Conservation (phyloP, 805 yeast genomes). For the Scheffersomyces lignosus region DNA sequence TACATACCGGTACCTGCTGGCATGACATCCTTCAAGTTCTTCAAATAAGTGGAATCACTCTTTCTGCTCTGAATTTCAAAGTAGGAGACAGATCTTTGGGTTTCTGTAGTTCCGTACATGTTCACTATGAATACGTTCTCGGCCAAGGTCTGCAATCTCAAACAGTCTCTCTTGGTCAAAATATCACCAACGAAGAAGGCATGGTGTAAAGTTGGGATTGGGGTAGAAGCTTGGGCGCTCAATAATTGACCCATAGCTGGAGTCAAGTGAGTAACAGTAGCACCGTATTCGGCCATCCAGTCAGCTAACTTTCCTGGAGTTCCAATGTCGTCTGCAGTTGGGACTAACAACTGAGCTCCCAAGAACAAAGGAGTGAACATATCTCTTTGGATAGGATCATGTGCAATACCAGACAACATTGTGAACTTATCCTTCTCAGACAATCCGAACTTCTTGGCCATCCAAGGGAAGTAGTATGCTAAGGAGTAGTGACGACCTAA, state of each 20-base stretch:
- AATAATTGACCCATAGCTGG: constrained; percentile 99
- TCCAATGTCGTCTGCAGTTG: constrained; percentile 96
- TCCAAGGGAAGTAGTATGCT: constrained; percentile 99
- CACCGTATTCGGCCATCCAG: constrained; percentile 91
- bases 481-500: constrained; percentile 95
- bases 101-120: constrained; percentile 99
- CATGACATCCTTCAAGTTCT: constrained; percentile 88
- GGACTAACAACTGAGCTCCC: constrained; percentile 91
- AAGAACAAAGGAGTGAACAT: constrained; percentile 96
- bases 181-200: constrained; percentile 99
- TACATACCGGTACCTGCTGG: constrained; percentile 99
- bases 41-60: constrained; percentile 70
- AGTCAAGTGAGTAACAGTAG: constrained; percentile 95
- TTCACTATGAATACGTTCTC: constrained; percentile 87
- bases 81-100: constrained; percentile 96
- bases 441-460: constrained; percentile 82
- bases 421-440: constrained; percentile 85
- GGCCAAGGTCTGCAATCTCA: constrained; percentile 88
- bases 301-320: constrained; percentile 97
- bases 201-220: constrained; percentile 83
- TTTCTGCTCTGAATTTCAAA: constrained; percentile 80
- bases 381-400: constrained; percentile 98
- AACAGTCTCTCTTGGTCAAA: constrained; percentile 94
- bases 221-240: constrained; percentile 91
- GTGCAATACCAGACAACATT: constrained; percentile 98